These are phyloP conservation scores for Zoysia pacifica DNA, from an alignment of 176 grass and related monocot genomes.

Conservation along the genomic window DNA sequence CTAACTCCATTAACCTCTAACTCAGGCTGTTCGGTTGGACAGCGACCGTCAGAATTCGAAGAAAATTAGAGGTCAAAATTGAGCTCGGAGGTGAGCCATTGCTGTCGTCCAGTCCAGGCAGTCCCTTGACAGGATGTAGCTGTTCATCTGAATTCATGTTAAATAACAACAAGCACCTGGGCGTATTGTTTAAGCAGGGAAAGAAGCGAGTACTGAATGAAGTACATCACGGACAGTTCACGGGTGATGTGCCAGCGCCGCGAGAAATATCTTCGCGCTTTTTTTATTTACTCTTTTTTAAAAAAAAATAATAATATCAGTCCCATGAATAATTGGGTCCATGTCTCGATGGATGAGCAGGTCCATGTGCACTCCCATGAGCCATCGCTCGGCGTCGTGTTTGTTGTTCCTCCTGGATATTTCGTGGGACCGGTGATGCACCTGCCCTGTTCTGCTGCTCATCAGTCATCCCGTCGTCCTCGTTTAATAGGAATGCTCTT, in stretches of 20 bases:
- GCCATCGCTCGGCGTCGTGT: background rate
- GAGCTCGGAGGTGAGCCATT: constrained; percentile 9
- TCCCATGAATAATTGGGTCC: background rate
- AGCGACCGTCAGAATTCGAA: background rate
- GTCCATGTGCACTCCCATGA: constrained; percentile 1
- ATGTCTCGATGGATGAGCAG: background rate
- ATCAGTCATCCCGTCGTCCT: background rate
- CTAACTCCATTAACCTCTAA: background rate
- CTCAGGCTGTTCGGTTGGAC: background rate
- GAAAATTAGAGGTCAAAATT: background rate
- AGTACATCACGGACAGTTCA: constrained; percentile 29
- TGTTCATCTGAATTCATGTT: background rate
- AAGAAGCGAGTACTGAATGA: constrained; percentile 18
- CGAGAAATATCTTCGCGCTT: background rate
- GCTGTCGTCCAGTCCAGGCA: background rate
- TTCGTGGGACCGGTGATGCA: background rate
- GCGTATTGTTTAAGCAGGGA: background rate
- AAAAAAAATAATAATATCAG: background rate
- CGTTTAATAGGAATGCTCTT: background rate
- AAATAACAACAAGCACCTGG: background rate
- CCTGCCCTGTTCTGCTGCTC: background rate
- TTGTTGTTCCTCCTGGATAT: background rate
- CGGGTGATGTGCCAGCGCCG: background rate
- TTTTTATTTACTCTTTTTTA: background rate
- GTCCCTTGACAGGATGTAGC: too few relatives aligned